Evolutionary conservation across 2,329 filamentous ascomycete species (phyloP).

Genomic region (Penicillium sp.): DNA sequence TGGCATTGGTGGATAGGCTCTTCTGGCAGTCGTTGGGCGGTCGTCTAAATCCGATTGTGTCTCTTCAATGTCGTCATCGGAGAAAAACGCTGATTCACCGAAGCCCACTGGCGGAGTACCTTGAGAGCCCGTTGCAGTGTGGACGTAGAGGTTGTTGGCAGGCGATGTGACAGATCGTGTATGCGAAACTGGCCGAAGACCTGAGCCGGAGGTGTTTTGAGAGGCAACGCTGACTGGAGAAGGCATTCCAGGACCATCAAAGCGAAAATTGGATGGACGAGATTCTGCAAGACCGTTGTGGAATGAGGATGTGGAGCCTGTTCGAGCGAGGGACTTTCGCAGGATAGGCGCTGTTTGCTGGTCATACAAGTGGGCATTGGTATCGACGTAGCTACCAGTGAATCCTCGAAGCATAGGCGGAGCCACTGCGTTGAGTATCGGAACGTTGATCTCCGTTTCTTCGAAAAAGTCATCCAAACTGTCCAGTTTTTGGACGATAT

Average conservation of each 20-base stretch:
- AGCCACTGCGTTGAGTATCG: slow-evolving; percentile 47
- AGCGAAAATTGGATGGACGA: slow-evolving; percentile 57
- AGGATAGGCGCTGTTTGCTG: slow-evolving; percentile 89
- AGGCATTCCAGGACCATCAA: slow-evolving; percentile 48
- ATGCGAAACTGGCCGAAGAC: slow-evolving; percentile 67
- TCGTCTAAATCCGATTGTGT: slow-evolving; percentile 82
- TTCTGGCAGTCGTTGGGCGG: slow-evolving; percentile 42
- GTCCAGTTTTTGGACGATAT: slow-evolving; percentile 76
- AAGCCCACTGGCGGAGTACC: slow-evolving; percentile 46
- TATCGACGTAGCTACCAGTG: slow-evolving; percentile 65
- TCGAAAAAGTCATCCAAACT: slow-evolving; percentile 82
- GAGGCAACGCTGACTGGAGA: slow-evolving; percentile 48
- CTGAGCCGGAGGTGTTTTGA: slow-evolving; percentile 33
- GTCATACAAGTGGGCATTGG: slow-evolving; percentile 81
- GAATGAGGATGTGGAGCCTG: slow-evolving; percentile 71
- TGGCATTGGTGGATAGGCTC: slow-evolving; percentile 21
- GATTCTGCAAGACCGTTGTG: slow-evolving; percentile 84
- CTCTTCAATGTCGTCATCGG: slow-evolving; percentile 76
- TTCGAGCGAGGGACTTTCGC: slow-evolving; percentile 73
- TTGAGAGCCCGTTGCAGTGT: slow-evolving; percentile 50
- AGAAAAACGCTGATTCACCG: slow-evolving; percentile 62
- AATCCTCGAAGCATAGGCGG: slow-evolving; percentile 48
- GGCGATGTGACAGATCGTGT: slow-evolving; percentile 83
- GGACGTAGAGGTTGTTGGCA: slow-evolving; percentile 49
- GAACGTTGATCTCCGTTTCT: slow-evolving; percentile 61